Percentiles rank a stretch among this genome's conserved stretches.
These are phyloP conservation scores for Fusarium clavum DNA, from an alignment of 2,329 filamentous ascomycete genomes.

Conservation along the genomic window DNA sequence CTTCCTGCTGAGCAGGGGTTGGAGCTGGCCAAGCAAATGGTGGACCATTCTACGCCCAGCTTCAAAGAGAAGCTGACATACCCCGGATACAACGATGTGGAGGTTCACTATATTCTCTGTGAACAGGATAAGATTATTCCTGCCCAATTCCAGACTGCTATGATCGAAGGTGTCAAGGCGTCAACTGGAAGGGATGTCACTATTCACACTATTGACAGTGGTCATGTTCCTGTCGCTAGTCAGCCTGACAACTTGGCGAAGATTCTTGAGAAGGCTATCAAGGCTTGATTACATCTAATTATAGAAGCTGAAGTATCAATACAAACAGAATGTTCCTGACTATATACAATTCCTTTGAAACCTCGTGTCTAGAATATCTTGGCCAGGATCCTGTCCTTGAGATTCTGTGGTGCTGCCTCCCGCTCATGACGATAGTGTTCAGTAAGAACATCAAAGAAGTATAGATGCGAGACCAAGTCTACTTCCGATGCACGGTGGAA, in stretches of 20 bases:
- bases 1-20: constrained; percentile 12
- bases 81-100: constrained; percentile 30
- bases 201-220: constrained; percentile 1
- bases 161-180: constrained; percentile 19
- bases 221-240: constrained; percentile 7
- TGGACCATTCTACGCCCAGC: constrained; percentile 23
- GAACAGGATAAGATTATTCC: constrained; percentile 20
- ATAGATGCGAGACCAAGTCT: neutral
- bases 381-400: neutral
- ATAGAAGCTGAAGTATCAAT: neutral
- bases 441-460: neutral
- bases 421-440: neutral
- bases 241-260: constrained; percentile 12
- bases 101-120: constrained; percentile 32
- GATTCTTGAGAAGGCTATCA: constrained; percentile 16
- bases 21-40: constrained; percentile 16
- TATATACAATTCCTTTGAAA: neutral
- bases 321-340: accelerated
- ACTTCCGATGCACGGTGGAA: neutral
- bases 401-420: neutral
- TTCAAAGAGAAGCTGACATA: constrained; percentile 31
- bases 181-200: constrained; percentile 5
- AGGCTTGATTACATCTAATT: neutral
- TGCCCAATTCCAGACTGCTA: neutral
- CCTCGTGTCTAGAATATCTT: neutral